A percentile compares a stretch with the other conserved stretches of the same genome.
Evolutionary conservation across 352 stramenopile genomes (phyloP).

Genomic region (Phytophthora sojae): DNA sequence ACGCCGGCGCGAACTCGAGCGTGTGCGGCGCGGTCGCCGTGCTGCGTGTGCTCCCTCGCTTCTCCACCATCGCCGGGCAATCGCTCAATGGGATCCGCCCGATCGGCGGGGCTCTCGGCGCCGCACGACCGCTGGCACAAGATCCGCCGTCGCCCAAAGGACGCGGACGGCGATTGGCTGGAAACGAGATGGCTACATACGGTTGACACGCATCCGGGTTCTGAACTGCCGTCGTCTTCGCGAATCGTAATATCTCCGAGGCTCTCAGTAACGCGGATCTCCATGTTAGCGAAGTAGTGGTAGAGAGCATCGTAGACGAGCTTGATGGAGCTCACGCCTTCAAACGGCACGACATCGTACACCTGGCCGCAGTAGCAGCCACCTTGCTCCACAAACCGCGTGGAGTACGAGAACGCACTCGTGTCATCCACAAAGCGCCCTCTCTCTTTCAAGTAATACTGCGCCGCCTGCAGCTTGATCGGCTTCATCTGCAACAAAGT

Average conservation of each 20-base stretch:
- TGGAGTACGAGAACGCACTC: constrained; percentile 26
- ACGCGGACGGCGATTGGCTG: constrained; percentile 19
- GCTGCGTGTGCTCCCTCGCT: constrained; percentile 16
- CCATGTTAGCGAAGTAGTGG: constrained; percentile 50
- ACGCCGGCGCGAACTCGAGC: constrained; percentile 71
- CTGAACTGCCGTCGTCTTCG: constrained; percentile 56
- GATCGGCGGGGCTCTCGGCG: background rate
- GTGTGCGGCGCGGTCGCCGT: constrained; percentile 42
- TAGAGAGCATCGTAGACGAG: constrained; percentile 50
- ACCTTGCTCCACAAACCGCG: constrained; percentile 39
- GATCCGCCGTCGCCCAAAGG: constrained; percentile 26
- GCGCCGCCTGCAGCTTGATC: constrained; percentile 23
- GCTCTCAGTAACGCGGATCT: constrained; percentile 60
- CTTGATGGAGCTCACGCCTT: constrained; percentile 39
- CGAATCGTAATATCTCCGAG: constrained; percentile 57
- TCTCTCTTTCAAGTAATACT: constrained; percentile 35
- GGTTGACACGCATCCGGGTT: too few species aligned
- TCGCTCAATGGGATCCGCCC: constrained; percentile 7
- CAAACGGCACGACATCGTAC: constrained; percentile 53
- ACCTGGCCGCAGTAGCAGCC: constrained; percentile 44
- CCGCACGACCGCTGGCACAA: constrained; percentile 30
- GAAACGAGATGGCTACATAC: constrained; percentile 22
- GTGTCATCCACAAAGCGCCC: constrained; percentile 29
- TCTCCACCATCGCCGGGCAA: constrained; percentile 26
- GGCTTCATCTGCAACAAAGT: constrained; percentile 34